Percentiles rank a stretch among this genome's conserved stretches.
Evolutionary conservation across 2,329 filamentous ascomycete species (phyloP).

Genomic region (Westerdykella aurantiaca): DNA sequence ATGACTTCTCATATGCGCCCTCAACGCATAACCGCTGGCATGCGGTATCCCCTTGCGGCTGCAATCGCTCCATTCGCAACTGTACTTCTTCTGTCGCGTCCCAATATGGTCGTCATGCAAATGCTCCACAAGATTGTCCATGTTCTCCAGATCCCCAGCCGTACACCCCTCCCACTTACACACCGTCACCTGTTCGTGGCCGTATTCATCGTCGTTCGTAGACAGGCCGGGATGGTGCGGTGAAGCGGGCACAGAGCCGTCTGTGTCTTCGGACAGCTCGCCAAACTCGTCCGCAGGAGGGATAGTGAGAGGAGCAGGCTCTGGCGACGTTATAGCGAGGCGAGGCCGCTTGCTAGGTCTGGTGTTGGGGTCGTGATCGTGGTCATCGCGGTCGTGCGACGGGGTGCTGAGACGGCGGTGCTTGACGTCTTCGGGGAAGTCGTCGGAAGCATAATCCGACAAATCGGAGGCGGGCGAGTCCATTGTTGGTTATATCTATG

Average conservation of each 20-base stretch:
- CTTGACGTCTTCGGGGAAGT: constrained; percentile 54
- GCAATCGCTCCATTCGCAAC: constrained; percentile 96
- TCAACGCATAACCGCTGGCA: constrained; percentile 89
- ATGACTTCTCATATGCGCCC: constrained; percentile 96
- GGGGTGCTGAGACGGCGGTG: constrained; percentile 43
- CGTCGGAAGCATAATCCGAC: constrained; percentile 59
- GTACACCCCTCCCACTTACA: constrained; percentile 50
- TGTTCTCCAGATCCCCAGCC: constrained; percentile 46
- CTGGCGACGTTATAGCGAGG: constrained; percentile 32
- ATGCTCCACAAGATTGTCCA: constrained; percentile 48
- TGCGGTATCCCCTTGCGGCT: constrained; percentile 82
- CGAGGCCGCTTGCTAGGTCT: constrained; percentile 38
- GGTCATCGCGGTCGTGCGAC: constrained; percentile 13
- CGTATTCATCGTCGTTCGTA: constrained; percentile 38
- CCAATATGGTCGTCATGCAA: constrained; percentile 88
- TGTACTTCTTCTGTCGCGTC: constrained; percentile 89
- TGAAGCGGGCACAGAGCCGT: constrained; percentile 62
- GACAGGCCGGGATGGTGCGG: constrained; percentile 37
- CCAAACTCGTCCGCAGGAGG: constrained; percentile 38
- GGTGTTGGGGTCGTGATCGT: constrained; percentile 44
- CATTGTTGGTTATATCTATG: constrained; percentile 22
- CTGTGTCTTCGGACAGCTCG: constrained; percentile 85
- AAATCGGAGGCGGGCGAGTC: constrained; percentile 58
- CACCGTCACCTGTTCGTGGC: constrained; percentile 42
- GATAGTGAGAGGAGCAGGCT: constrained; percentile 18